A percentile compares a stretch with the other conserved stretches of the same genome.
Evolutionary conservation across 2,329 filamentous ascomycete genomes (phyloP).

Genomic region (Emmonsia crescens): DNA sequence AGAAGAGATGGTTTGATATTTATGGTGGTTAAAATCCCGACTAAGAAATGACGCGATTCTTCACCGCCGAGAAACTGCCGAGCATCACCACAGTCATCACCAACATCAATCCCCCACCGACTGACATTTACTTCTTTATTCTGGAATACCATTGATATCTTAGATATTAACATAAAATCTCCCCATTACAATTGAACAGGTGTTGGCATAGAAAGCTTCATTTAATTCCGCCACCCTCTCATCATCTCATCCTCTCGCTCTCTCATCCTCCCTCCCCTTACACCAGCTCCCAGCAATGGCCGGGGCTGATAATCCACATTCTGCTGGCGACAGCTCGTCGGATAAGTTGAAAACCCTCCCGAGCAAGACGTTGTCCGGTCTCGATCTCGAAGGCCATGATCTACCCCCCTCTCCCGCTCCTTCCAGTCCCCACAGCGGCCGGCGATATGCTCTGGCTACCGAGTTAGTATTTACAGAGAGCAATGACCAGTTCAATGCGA

Average conservation of each 20-base stretch:
- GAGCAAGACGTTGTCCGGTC: slow-evolving; percentile 44
- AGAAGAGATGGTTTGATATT: no score
- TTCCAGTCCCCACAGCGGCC: slow-evolving; percentile 75
- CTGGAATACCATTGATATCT: no score
- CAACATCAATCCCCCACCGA: no score
- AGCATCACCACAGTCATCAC: neutral
- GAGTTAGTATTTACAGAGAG: slow-evolving; percentile 94
- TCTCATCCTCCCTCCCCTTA: neutral
- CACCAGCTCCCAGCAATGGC: slow-evolving; percentile 10
- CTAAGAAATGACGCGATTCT: neutral
- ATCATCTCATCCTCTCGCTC: neutral
- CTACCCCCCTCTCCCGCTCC: slow-evolving; percentile 86
- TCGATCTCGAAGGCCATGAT: slow-evolving; percentile 74
- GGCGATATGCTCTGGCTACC: slow-evolving; percentile 86
- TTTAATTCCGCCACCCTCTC: neutral
- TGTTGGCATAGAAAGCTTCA: neutral
- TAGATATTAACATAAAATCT: neutral
- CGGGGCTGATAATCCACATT: slow-evolving; percentile 3
- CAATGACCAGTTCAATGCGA: slow-evolving; percentile 94
- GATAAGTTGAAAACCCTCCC: slow-evolving; percentile 6
- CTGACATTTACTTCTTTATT: neutral
- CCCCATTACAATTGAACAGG: neutral
- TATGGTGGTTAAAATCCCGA: neutral
- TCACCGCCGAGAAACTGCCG: neutral
- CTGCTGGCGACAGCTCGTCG: neutral